Percentiles rank a stretch among this genome's conserved stretches.
Conservation (phyloP, 1,284 basidiomycete species). For the Sanghuangporus weigelae region DNA sequence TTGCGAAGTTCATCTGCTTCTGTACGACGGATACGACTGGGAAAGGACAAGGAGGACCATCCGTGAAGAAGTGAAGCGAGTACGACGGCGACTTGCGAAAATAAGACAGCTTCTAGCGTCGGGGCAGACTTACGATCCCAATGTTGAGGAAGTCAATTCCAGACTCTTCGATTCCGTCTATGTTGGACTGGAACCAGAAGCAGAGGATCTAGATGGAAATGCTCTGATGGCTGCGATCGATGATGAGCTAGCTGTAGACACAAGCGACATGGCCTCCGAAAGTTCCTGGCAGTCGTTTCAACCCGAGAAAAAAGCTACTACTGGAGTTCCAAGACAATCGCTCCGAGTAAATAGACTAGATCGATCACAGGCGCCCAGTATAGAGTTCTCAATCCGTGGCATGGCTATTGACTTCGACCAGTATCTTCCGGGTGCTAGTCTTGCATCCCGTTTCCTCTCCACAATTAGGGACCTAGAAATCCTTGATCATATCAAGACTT, state of each 20-base stretch:
- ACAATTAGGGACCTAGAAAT: slow-evolving; percentile 79
- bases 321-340: slow-evolving; percentile 32
- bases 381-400: slow-evolving; percentile 78
- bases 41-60: slow-evolving; percentile 77
- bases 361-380: slow-evolving; percentile 74
- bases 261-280: slow-evolving; percentile 62
- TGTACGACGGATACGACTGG: slow-evolving; percentile 97
- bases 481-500: slow-evolving; percentile 95
- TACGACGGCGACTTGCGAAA: slow-evolving; percentile 82
- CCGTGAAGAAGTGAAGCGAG: slow-evolving; percentile 83
- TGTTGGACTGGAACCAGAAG: slow-evolving; percentile 73
- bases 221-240: slow-evolving; percentile 87
- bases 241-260: slow-evolving; percentile 71
- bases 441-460: slow-evolving; percentile 62
- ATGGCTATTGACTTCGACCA: slow-evolving; percentile 64
- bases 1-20: slow-evolving; percentile 58
- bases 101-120: slow-evolving; percentile 92
- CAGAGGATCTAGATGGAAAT: slow-evolving; percentile 68
- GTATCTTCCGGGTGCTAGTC: slow-evolving; percentile 49
- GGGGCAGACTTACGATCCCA: slow-evolving; percentile 85
- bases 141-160: slow-evolving; percentile 72
- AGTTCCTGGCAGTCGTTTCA: slow-evolving; percentile 83
- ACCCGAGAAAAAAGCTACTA: slow-evolving; percentile 32
- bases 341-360: slow-evolving; percentile 49
- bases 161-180: slow-evolving; percentile 92